Evolutionary conservation across 2,329 filamentous ascomycete species (phyloP).

Genomic region (Pseudogymnoascus sp.): DNA sequence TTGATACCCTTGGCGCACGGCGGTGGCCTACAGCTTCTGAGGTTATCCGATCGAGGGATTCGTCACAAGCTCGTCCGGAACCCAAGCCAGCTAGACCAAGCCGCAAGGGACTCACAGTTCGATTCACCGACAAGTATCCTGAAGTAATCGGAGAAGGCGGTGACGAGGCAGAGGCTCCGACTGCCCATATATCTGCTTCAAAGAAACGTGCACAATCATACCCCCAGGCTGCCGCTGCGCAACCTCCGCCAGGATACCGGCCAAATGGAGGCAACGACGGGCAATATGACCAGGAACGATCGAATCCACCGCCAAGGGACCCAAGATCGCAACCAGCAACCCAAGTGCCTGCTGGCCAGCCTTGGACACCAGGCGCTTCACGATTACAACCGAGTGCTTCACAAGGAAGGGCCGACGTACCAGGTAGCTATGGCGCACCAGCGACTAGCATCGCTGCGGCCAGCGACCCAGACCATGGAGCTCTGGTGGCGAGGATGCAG

Average conservation of each 20-base stretch:
- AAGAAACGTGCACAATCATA: slow-evolving; percentile 35
- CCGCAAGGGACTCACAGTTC: slow-evolving; percentile 65
- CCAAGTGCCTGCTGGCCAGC: neutral
- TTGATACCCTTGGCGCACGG: slow-evolving; percentile 43
- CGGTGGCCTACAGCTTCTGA: slow-evolving; percentile 43
- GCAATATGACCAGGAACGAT: neutral
- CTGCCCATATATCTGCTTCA: slow-evolving; percentile 60
- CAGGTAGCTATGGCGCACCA: neutral
- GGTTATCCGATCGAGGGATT: slow-evolving; percentile 22
- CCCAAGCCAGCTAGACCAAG: slow-evolving; percentile 31
- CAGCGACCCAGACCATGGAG: slow-evolving; percentile 15
- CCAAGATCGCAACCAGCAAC: neutral
- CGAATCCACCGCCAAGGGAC: neutral
- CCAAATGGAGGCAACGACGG: neutral
- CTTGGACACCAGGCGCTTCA: neutral
- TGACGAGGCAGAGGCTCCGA: slow-evolving; percentile 70
- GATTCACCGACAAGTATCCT: slow-evolving; percentile 64
- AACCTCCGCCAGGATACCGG: neutral
- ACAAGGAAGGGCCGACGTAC: neutral
- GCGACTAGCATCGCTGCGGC: neutral
- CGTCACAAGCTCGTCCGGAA: slow-evolving; percentile 21
- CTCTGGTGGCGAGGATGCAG: slow-evolving; percentile 12
- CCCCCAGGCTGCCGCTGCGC: slow-evolving; percentile 11
- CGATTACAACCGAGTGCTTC: neutral
- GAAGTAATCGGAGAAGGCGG: slow-evolving; percentile 87